Evolutionary conservation across 1,284 basidiomycete species (phyloP).

Genomic region (Austroboletus olivaceoglutinosus): DNA sequence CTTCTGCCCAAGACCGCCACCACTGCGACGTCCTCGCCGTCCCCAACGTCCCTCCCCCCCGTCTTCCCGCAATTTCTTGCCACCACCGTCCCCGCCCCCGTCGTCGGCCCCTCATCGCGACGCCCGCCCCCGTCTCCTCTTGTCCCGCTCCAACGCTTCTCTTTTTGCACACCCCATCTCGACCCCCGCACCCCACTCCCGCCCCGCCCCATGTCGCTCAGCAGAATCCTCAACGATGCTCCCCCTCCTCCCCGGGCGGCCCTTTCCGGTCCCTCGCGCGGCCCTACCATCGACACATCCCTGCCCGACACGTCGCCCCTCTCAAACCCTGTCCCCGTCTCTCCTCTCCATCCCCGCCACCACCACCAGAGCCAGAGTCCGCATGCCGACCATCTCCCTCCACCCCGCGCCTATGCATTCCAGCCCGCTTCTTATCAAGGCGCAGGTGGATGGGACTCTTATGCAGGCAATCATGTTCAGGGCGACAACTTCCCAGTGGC

Average conservation of each 20-base stretch:
- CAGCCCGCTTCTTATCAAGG: conserved; percentile 38
- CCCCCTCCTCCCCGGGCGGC: conserved; percentile 38
- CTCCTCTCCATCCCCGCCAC: conserved; percentile 23
- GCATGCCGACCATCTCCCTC: conserved; percentile 33
- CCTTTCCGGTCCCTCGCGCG: conserved; percentile 13
- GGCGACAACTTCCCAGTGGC: conserved; percentile 39
- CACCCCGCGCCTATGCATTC: conserved; percentile 33
- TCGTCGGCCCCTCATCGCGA: conserved; percentile 1
- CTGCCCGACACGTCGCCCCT: conserved; percentile 29
- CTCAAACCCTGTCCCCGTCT: conserved; percentile 18
- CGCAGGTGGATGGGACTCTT: conserved; percentile 42
- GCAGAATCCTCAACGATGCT: conserved; percentile 72
- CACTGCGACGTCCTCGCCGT: conserved; percentile 17
- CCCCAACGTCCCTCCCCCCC: conserved; percentile 1
- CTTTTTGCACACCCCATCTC: conserved; percentile 7
- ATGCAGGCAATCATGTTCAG: conserved; percentile 40
- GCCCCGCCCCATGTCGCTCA: conserved; percentile 67
- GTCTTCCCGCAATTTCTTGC: neutral
- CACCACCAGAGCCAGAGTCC: conserved; percentile 32
- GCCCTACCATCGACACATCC: conserved; percentile 26
- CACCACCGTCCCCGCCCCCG: neutral
- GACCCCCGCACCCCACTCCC: neutral
- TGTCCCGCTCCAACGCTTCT: neutral
- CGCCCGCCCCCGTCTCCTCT: no score
- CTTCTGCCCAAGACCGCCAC: conserved; percentile 21